Evolutionary conservation across 148 eudicot species (phyloP).

Genomic region (Camellia granthamiana): DNA sequence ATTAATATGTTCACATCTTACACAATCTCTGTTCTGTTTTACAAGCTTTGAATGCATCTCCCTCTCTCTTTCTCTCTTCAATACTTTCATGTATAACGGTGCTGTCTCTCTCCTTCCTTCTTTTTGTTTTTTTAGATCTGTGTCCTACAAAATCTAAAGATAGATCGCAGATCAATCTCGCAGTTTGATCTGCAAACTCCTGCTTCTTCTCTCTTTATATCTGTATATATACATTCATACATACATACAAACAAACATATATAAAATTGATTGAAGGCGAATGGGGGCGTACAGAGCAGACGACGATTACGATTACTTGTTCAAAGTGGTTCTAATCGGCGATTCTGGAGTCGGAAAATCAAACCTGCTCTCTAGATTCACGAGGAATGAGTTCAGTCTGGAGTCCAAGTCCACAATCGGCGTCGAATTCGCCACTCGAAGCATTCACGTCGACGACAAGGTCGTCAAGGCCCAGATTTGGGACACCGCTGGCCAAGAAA

Average conservation of each 20-base stretch:
- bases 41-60: slow-evolving; percentile 2
- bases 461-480: slow-evolving; percentile 54
- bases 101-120: neutral
- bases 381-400: slow-evolving; percentile 54
- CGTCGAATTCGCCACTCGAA: slow-evolving; percentile 52
- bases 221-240: neutral
- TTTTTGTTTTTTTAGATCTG: neutral
- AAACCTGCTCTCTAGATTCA: slow-evolving; percentile 23
- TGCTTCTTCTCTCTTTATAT: neutral
- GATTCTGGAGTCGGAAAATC: slow-evolving; percentile 12
- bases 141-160: neutral
- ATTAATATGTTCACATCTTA: neutral
- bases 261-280: too few relatives aligned
- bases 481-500: slow-evolving; percentile 66
- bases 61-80: neutral
- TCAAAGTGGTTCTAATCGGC: slow-evolving; percentile 54
- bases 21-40: neutral
- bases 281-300: slow-evolving; percentile 56
- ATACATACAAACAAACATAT: neutral
- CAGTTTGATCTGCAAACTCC: neutral
- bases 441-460: slow-evolving; percentile 45
- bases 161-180: neutral
- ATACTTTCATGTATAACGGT: neutral
- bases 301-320: slow-evolving; percentile 61
- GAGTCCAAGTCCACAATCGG: slow-evolving; percentile 62